Evolutionary conservation across 208 protist genomes (phyloP).

Genomic region (Plasmodiophora brassicae): DNA sequence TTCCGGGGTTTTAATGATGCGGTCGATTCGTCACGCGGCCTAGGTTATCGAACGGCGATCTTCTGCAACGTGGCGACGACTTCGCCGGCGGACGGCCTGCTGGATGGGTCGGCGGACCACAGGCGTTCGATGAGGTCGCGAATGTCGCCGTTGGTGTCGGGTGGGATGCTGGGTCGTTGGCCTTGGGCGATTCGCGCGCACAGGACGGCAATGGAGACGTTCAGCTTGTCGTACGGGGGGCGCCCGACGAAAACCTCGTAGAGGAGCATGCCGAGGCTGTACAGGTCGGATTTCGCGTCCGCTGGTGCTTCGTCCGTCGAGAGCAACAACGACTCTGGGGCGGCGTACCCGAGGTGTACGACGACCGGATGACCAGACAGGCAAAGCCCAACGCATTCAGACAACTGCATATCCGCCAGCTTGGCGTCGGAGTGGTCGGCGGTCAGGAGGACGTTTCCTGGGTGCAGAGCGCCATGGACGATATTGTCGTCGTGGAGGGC

Average conservation of each 20-base stretch:
- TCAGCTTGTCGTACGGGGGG: neutral
- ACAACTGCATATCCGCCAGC: neutral
- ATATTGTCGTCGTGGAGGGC: neutral
- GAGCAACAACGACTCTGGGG: neutral
- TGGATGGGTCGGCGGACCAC: too few species aligned
- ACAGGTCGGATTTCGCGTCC: neutral
- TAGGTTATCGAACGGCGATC: too few species aligned
- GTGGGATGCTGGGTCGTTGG: too few species aligned
- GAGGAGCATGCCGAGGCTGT: neutral
- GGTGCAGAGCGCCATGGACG: neutral
- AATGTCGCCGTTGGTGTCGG: too few species aligned
- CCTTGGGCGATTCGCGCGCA: too few species aligned
- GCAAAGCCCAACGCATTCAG: neutral
- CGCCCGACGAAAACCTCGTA: neutral
- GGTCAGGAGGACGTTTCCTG: neutral
- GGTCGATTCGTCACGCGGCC: too few species aligned
- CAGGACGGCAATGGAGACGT: too few species aligned
- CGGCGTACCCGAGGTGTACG: neutral
- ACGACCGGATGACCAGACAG: neutral
- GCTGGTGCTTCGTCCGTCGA: neutral
- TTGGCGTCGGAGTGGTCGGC: neutral
- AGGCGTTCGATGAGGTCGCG: too few species aligned
- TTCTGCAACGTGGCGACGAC: too few species aligned
- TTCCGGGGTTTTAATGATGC: too few species aligned
- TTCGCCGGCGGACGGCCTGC: too few species aligned